These are phyloP conservation scores for Aaosphaeria arxii DNA, from an alignment of 2,329 filamentous ascomycete species.

Conservation along the genomic window DNA sequence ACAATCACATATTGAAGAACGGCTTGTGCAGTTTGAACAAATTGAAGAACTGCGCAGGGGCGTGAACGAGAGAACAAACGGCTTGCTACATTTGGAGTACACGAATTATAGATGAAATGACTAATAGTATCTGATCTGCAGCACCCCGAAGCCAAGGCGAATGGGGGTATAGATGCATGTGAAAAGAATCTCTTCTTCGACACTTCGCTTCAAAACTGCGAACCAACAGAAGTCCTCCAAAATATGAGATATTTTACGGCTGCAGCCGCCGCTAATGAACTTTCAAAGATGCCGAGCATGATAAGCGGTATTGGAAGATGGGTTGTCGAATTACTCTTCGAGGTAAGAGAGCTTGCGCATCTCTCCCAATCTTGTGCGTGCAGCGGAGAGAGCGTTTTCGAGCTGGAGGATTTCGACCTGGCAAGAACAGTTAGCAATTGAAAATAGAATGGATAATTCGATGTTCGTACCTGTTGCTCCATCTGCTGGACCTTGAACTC, in stretches of 20 bases:
- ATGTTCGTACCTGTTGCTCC: constrained; percentile 86
- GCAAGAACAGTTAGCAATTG: constrained; percentile 9
- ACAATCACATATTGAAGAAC: too few relatives aligned
- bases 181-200: background rate
- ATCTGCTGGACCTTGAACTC: constrained; percentile 99
- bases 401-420: constrained; percentile 96
- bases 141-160: background rate
- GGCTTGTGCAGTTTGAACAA: too few relatives aligned
- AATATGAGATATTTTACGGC: background rate
- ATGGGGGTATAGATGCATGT: background rate
- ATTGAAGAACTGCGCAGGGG: too few relatives aligned
- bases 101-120: background rate
- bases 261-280: background rate
- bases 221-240: background rate
- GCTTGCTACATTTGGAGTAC: too few relatives aligned
- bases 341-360: constrained; percentile 96
- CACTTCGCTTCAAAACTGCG: background rate
- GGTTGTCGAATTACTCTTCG: constrained; percentile 25
- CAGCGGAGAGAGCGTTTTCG: constrained; percentile 78
- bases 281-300: background rate
- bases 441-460: background rate
- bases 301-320: background rate
- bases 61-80: too few relatives aligned
- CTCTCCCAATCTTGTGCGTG: constrained; percentile 82
- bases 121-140: background rate